Base-by-base conservation (phyloP, 2,329 filamentous ascomycete genomes). In the Verticillium nonalfalfae region DNA sequence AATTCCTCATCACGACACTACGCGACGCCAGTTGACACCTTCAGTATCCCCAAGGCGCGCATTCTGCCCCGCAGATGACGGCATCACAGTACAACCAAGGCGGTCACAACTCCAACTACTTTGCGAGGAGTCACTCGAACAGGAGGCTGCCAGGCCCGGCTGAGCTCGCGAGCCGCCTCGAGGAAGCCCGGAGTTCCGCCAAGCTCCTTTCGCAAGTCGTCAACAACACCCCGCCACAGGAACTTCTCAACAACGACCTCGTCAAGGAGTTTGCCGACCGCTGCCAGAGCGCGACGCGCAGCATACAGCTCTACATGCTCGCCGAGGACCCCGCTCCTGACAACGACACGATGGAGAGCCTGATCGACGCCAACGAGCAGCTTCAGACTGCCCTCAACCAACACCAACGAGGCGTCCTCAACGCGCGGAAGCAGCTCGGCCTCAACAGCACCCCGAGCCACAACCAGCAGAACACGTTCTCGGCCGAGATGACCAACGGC, bases 361-460 rank as follows among this genome's bases (percentile, higher is more conserved):
- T 99, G 64, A 97, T 99, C 70, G 93, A 97, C 74, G 95, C 92
- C 14, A 97, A 96, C 72, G 95, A 98, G 74, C 90, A 94, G 71
- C 81, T 99, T 35, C 90, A 91, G 63, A 85, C 90, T 55, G 89
- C 93, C 0, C 81, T 94, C 50, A 95, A 87, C 65, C 88, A 92
- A 71, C 91, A 97, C 73, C 91, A 96, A 74, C 87, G 93, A 60
- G 89, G 92, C 10, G 79, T 96, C 50, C 76, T 89, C n/a, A 81
- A 81, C 62, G 85, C 86, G 2, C 78, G 82, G 64, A 88, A 87
- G 69, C 77, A 81, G 40, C 73, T 83, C 4, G 81, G 82, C 11
- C 56, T 78, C 6, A 73, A 71, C 61, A 68, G 73, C 60, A 62
- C 64, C 7, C 70, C 69, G 55, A 65, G 65, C 56, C 68, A 59